Conservation (phyloP, 495 filamentous ascomycete genomes). For the Aspergillus affinis region DNA sequence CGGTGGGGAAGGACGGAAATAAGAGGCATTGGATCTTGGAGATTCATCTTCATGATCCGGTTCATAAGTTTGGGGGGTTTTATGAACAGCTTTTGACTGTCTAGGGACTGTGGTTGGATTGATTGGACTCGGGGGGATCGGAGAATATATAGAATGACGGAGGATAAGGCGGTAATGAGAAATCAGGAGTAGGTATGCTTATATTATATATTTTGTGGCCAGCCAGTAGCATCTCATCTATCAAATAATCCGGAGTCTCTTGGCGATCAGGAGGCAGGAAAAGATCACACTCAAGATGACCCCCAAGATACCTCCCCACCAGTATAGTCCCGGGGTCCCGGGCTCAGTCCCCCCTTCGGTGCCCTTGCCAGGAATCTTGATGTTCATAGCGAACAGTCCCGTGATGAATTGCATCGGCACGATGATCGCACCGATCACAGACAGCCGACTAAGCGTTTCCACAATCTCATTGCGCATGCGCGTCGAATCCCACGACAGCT, state of each 20-base stretch:
- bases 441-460: constrained; percentile 78
- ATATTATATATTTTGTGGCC: no score
- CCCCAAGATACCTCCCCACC: constrained; percentile 75
- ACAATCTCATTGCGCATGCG: constrained; percentile 72
- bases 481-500: constrained; percentile 81
- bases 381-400: constrained; percentile 93
- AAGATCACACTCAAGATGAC: constrained; percentile 39
- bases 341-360: constrained; percentile 7
- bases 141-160: no score
- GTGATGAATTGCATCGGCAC: constrained; percentile 87
- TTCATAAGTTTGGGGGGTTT: no score
- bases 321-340: constrained; percentile 40
- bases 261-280: constrained; percentile 15
- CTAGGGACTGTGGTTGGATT: no score
- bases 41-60: no score
- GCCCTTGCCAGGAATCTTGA: constrained; percentile 67
- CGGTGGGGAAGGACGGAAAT: no score
- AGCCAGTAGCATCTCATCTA: not conserved
- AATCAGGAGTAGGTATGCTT: no score
- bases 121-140: no score
- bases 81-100: no score
- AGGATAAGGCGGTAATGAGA: no score
- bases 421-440: constrained; percentile 79
- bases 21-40: no score
- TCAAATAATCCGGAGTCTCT: constrained; percentile 14